Conservation (phyloP, 1,139 yeast genomes). For the Protomyces arabidopsidicola region DNA sequence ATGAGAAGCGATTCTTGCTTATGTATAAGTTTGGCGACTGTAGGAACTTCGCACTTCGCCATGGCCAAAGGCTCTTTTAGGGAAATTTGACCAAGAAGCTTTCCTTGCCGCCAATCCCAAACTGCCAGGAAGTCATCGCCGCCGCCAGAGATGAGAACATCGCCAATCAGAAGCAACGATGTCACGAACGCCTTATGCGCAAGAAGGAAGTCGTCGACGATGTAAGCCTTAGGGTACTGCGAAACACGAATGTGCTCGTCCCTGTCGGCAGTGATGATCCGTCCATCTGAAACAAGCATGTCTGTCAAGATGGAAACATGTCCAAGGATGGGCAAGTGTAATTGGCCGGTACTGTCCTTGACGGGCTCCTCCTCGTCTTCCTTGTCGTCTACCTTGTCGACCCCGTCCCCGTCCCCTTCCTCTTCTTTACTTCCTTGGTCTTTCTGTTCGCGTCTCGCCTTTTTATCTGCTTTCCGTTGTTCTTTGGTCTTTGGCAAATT, state of each 20-base stretch:
- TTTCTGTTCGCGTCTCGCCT: conserved; percentile 33
- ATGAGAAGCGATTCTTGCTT: neutral
- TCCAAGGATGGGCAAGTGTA: conserved; percentile 73
- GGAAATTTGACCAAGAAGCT: conserved; percentile 49
- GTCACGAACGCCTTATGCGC: conserved; percentile 75
- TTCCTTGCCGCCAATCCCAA: conserved; percentile 68
- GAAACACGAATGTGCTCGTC: conserved; percentile 95
- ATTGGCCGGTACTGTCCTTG: neutral
- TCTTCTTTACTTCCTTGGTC: conserved; percentile 29
- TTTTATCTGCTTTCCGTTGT: conserved; percentile 32
- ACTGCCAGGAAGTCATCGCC: conserved; percentile 74
- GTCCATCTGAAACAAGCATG: conserved; percentile 50
- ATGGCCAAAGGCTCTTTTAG: conserved; percentile 50
- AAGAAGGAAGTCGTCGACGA: conserved; percentile 76
- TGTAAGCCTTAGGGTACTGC: conserved; percentile 68
- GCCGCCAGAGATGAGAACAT: conserved; percentile 71
- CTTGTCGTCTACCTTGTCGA: neutral
- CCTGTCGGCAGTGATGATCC: conserved; percentile 76
- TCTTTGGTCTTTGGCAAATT: conserved; percentile 38
- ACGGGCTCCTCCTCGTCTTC: conserved; percentile 28
- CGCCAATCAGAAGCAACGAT: conserved; percentile 53
- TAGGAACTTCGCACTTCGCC: conserved; percentile 33
- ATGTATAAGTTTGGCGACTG: neutral
- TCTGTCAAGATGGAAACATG: conserved; percentile 95
- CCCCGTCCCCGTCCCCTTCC: conserved; percentile 5